Conservation (phyloP, 2,329 filamentous ascomycete genomes). For the Aphanoascus verrucosus region DNA sequence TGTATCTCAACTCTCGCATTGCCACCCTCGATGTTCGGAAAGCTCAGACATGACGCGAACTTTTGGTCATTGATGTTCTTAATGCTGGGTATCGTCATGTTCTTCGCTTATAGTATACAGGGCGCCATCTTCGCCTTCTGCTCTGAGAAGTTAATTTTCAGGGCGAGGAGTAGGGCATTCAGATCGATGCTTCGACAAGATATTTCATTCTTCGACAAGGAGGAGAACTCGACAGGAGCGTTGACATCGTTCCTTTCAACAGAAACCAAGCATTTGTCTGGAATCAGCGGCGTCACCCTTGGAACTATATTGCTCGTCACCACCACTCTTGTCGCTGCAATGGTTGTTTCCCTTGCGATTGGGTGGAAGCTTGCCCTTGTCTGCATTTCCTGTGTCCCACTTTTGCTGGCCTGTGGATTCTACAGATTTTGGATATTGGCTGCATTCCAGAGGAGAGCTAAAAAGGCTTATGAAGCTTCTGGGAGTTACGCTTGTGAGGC, state of each 20-base stretch:
- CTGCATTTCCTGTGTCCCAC: conserved; percentile 64
- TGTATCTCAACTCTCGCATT: conserved; percentile 63
- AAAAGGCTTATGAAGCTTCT: conserved; percentile 66
- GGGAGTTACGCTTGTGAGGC: conserved; percentile 87
- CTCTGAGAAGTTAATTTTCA: conserved; percentile 75
- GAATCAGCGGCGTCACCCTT: conserved; percentile 75
- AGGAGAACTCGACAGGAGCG: conserved; percentile 80
- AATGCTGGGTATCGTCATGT: conserved; percentile 65
- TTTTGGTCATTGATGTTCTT: conserved; percentile 88
- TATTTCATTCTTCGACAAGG: conserved; percentile 78
- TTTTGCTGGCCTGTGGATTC: conserved; percentile 72
- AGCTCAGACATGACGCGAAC: conserved; percentile 59
- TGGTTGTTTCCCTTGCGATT: conserved; percentile 58
- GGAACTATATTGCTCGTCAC: conserved; percentile 72
- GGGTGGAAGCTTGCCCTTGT: conserved; percentile 85
- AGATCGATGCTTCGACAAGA: conserved; percentile 83
- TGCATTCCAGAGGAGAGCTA: conserved; percentile 66
- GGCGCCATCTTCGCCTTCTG: conserved; percentile 70
- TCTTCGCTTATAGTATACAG: conserved; percentile 57
- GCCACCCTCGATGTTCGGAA: conserved; percentile 40
- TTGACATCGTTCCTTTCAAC: conserved; percentile 82
- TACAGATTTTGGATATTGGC: conserved; percentile 77
- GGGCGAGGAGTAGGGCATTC: conserved; percentile 74
- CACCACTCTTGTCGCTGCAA: conserved; percentile 68
- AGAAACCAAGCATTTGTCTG: conserved; percentile 78